Base-by-base conservation (phyloP, 768 basidiomycete genomes). In the Naganishia onofrii region DNA sequence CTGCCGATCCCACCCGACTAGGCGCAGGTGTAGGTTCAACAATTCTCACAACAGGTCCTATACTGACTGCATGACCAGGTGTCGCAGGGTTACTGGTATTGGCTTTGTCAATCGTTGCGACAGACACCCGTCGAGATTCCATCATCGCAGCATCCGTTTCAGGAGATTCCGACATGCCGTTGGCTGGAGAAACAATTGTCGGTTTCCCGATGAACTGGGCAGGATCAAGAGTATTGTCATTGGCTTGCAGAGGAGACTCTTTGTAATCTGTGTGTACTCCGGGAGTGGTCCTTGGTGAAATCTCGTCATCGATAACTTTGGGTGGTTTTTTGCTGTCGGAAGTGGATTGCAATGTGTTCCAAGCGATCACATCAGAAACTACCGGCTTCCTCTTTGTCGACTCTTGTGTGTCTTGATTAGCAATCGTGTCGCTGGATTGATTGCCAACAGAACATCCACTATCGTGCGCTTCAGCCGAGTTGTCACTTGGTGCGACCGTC, bases 21-120 rank as follows among this genome's bases (percentile, higher is more conserved):
- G 80, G 78, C 0, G 77, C 80, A 31, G 80, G 80, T 21, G 80
- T 81, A 15, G 80, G 80, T 58, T 79, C 78, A 26, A 81, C 76
- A 7, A 72, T 67, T 17, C 66, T 44, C 15, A 72, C 71, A 31
- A 68, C 44, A 2, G 67, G 67, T 23, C 70, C 70, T 17, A 54
- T 52, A 56, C 48, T 51, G 15, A 38, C 13, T 29, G 36, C 67
- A 4, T 38, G 53, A 7, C 32, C 28, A 2, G 55, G 55, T n/a
- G 54, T 57, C 1, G 67, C 42, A 21, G 38, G 23, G 32, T 54
- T 44, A 28, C 52, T 38, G 32, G 34, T 46, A 31, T 57, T 68
- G 15, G 65, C 53, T 29, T 36, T 23, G n/a, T 23, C 38, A 6
- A n/a, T 38, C 31, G 32, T 32, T 12, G 4, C 48, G 28, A 19